A percentile compares a stretch with the other conserved stretches of the same genome.
Conservation (phyloP, 305 asterid species). For the Andrographis paniculata region DNA sequence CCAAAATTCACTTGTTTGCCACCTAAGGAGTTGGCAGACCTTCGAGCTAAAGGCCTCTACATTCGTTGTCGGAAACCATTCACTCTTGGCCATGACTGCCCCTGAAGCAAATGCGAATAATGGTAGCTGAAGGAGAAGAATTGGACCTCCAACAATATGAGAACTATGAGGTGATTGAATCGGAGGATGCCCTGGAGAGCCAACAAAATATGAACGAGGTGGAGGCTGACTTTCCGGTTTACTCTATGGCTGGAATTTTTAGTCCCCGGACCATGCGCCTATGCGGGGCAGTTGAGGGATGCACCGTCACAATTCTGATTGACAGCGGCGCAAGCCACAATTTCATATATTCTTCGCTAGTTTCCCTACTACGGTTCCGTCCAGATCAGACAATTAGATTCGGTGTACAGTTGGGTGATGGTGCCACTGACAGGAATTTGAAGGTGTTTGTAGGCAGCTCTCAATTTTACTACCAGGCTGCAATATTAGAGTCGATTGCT, state of each 20-base stretch:
- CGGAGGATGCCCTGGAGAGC: not conserved
- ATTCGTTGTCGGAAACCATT: not conserved
- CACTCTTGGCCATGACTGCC: not conserved
- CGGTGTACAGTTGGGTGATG: too few relatives aligned
- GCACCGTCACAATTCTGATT: too few relatives aligned
- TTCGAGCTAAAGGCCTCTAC: not conserved
- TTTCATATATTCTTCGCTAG: too few relatives aligned
- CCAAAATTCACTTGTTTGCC: not conserved
- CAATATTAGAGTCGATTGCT: too few relatives aligned
- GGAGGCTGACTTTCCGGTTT: not conserved
- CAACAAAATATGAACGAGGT: not conserved
- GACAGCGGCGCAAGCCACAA: too few relatives aligned
- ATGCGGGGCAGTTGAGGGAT: too few relatives aligned
- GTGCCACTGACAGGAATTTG: too few relatives aligned
- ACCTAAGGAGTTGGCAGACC: not conserved
- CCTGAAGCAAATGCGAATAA: not conserved
- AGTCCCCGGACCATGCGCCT: conserved; percentile 2
- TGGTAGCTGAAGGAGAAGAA: not conserved
- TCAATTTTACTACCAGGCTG: too few relatives aligned
- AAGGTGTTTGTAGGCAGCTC: too few relatives aligned
- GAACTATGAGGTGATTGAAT: not conserved
- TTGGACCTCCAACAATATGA: not conserved
- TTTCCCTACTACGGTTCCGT: too few relatives aligned
- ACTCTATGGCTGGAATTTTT: not conserved
- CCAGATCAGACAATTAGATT: too few relatives aligned